Base-by-base conservation (phyloP, 1,139 yeast species). In the Hemisphaericaspora lyxosophila region DNA sequence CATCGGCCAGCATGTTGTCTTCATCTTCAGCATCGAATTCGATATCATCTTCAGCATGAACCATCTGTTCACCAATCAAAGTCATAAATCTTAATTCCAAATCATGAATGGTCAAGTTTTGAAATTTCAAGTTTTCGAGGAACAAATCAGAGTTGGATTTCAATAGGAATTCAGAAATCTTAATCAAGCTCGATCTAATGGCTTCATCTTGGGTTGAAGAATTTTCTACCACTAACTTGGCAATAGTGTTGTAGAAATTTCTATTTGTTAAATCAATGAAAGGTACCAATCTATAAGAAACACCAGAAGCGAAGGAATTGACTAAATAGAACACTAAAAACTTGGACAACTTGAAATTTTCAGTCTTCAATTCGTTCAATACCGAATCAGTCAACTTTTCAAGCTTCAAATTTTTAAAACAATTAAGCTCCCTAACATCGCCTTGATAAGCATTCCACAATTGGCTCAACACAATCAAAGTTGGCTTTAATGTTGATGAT, bases 11-110 rank as follows among this genome's bases (percentile, higher is more conserved):
- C 22, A 26, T 23, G 25, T 13, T 32, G 12, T 46, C 51, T 32
- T 54, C 59, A 31, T 48, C 55, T 25, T 47, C 56, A 4, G 48
- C 54, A 30, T 53, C 57, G 33, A 49, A 50, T 31, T 58, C 63
- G n/a, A 50, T 49, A 30, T 53, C 60, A 17, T 50, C 49, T 31
- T 55, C 60, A 18, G 50, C 48, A 26, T 56, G 49, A 15, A 59
- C 60, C 22, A 59, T 40, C 6, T 39, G 42, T n/a, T 46, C 38
- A 4, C 51, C 50, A 41, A 83, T 64, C 2, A 88, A 80, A 2
- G 82, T 70, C 64, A 85, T 84, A 36, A 86, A 64, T 42, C 73
- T 69, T 70, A 86, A 75, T 61, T 87, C 96, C 47, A 87, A 71
- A 11, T 76, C 70, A 27, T 75, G 75, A 15, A 82, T 48, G 24